phyloP scores from a whole-genome alignment of 208 protist genomes.

The Trypanosoma theileri region DNA sequence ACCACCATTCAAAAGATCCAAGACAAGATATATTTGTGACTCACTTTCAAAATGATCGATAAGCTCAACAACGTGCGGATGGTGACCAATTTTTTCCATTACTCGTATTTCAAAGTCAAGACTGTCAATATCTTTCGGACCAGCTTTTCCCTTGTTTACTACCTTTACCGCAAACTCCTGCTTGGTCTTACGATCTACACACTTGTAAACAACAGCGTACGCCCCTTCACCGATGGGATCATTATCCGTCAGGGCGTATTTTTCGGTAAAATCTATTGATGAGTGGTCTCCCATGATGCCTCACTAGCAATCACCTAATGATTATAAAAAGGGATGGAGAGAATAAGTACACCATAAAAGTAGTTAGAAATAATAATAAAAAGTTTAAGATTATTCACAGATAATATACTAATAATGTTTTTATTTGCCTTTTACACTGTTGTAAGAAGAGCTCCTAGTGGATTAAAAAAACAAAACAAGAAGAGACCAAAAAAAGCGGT shows the following conservation, averaged over 20 bases:
- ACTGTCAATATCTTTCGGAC: conserved; percentile 73
- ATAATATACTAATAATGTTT: no score
- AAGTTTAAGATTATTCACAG: no score
- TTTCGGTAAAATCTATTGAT: background rate
- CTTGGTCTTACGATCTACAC: conserved; percentile 49
- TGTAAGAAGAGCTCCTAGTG: no score
- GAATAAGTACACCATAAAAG: no score
- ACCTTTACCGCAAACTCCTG: conserved; percentile 76
- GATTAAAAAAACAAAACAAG: no score
- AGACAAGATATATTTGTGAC: conserved; percentile 90
- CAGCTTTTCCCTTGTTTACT: conserved; percentile 72
- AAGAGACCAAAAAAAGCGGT: no score
- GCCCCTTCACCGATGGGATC: conserved; percentile 68
- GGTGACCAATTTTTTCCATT: conserved; percentile 68
- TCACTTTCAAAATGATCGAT: conserved; percentile 94
- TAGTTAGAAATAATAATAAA: no score
- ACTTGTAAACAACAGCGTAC: conserved; percentile 78
- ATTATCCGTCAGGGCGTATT: background rate
- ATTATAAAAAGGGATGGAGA: no score
- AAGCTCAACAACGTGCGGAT: conserved; percentile 83
- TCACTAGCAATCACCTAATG: no score
- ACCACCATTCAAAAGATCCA: conserved; percentile 98
- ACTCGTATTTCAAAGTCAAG: conserved; percentile 75
- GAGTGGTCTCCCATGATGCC: no score
- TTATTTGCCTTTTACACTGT: no score